Evolutionary conservation across 352 stramenopile genomes (phyloP).

Genomic region (Globisporangium solare): DNA sequence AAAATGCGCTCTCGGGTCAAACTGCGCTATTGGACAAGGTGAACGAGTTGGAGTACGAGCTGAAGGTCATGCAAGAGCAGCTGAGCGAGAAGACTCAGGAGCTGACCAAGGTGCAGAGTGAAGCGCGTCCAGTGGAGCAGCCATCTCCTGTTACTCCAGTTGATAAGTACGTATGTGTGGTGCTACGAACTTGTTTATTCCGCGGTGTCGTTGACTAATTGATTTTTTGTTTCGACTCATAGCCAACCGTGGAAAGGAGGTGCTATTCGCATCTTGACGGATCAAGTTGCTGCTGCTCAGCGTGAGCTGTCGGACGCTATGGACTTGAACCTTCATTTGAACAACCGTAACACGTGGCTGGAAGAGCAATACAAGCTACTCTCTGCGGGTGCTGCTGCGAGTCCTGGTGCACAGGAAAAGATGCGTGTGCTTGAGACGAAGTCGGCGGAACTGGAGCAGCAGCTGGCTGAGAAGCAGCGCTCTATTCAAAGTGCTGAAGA

Average conservation of each 20-base stretch:
- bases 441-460: conserved; percentile 23
- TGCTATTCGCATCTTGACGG: conserved; percentile 58
- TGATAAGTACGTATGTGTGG: conserved; percentile 30
- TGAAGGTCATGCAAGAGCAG: conserved; percentile 58
- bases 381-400: conserved; percentile 19
- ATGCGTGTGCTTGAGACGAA: conserved; percentile 21
- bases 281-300: conserved; percentile 67
- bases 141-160: conserved; percentile 2
- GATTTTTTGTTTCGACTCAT: background rate
- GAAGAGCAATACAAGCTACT: conserved; percentile 67
- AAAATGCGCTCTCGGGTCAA: conserved; percentile 53
- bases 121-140: conserved; percentile 14
- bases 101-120: conserved; percentile 29
- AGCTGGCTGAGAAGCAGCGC: conserved; percentile 7
- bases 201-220: background rate
- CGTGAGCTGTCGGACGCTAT: conserved; percentile 78
- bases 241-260: conserved; percentile 39
- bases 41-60: conserved; percentile 49
- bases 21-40: conserved; percentile 46
- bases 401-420: conserved; percentile 17
- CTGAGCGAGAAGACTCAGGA: conserved; percentile 56
- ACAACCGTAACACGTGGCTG: conserved; percentile 71
- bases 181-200: background rate
- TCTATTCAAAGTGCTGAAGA: conserved; percentile 10
- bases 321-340: conserved; percentile 78